Conservation (phyloP, 2,329 filamentous ascomycete genomes). For the Hymenoscyphus linearis region DNA sequence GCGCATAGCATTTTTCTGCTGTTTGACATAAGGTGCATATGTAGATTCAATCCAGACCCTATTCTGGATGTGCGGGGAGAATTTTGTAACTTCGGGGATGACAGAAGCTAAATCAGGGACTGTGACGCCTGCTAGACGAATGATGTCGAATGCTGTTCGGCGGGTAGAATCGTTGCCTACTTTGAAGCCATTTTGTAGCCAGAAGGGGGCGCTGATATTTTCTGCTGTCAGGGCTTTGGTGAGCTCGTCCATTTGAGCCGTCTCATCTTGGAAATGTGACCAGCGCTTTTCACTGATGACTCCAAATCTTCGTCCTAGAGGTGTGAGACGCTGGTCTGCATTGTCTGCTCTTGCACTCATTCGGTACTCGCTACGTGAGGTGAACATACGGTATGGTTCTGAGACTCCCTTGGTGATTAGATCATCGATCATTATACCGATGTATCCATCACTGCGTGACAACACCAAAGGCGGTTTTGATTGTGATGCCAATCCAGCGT, state of each 20-base stretch:
- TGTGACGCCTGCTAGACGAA: constrained; percentile 59
- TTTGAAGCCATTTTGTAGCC: constrained; percentile 65
- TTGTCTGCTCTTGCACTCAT: constrained; percentile 92
- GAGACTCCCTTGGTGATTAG: constrained; percentile 94
- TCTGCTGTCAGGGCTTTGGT: constrained; percentile 53
- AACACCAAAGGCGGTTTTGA: constrained; percentile 62
- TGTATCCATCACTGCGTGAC: constrained; percentile 83
- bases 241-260: constrained; percentile 62
- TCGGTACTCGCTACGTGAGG: constrained; percentile 88
- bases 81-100: constrained; percentile 53
- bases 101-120: constrained; percentile 51
- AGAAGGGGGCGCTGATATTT: constrained; percentile 55
- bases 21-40: constrained; percentile 80
- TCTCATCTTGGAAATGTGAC: constrained; percentile 60
- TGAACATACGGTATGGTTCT: constrained; percentile 98
- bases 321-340: constrained; percentile 80
- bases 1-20: constrained; percentile 62
- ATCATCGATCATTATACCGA: constrained; percentile 98
- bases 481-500: constrained; percentile 77
- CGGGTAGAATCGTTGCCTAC: constrained; percentile 60
- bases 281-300: constrained; percentile 77
- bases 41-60: constrained; percentile 76
- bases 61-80: constrained; percentile 52
- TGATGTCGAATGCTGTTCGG: constrained; percentile 72
- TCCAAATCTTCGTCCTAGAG: constrained; percentile 69